Conservation (phyloP, 2,329 filamentous ascomycete species). For the Fusarium vanettenii region DNA sequence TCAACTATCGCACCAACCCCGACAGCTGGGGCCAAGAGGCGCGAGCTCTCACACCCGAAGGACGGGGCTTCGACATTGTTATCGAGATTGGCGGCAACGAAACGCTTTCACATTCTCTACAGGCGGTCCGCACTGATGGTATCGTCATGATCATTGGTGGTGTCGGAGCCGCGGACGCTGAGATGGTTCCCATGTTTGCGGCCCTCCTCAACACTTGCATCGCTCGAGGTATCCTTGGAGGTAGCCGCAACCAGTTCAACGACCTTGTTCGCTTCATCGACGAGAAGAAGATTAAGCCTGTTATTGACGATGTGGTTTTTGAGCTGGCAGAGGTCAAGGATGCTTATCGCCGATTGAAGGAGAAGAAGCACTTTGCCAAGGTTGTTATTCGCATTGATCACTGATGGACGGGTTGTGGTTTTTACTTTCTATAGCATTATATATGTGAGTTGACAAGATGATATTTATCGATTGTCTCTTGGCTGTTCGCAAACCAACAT, state of each 20-base stretch:
- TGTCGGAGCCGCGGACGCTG: slow-evolving; percentile 37
- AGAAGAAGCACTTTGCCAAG: slow-evolving; percentile 53
- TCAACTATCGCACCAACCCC: slow-evolving; percentile 70
- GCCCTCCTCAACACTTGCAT: slow-evolving; percentile 43
- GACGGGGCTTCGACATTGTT: slow-evolving; percentile 69
- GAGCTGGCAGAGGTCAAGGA: slow-evolving; percentile 45
- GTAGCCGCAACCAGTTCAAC: slow-evolving; percentile 43
- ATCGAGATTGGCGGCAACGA: slow-evolving; percentile 74
- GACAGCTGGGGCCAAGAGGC: slow-evolving; percentile 70
- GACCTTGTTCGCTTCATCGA: slow-evolving; percentile 48
- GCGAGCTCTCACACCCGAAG: slow-evolving; percentile 57
- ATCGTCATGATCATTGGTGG: slow-evolving; percentile 48
- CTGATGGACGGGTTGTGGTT: not conserved
- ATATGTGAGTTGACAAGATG: not conserved
- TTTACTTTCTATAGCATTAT: not conserved
- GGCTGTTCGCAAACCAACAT: not conserved
- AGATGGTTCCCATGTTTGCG: slow-evolving; percentile 40
- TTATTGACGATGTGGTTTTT: slow-evolving; percentile 47
- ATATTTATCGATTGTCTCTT: not conserved
- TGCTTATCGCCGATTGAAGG: slow-evolving; percentile 47
- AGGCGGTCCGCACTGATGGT: slow-evolving; percentile 55
- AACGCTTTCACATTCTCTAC: slow-evolving; percentile 68
- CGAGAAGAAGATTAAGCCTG: slow-evolving; percentile 45
- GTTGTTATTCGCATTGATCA: slow-evolving; percentile 47
- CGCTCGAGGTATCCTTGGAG: slow-evolving; percentile 44